These are phyloP conservation scores for Porphyrellus cyaneotinctus DNA, from an alignment of 768 basidiomycete species.

Conservation along the genomic window DNA sequence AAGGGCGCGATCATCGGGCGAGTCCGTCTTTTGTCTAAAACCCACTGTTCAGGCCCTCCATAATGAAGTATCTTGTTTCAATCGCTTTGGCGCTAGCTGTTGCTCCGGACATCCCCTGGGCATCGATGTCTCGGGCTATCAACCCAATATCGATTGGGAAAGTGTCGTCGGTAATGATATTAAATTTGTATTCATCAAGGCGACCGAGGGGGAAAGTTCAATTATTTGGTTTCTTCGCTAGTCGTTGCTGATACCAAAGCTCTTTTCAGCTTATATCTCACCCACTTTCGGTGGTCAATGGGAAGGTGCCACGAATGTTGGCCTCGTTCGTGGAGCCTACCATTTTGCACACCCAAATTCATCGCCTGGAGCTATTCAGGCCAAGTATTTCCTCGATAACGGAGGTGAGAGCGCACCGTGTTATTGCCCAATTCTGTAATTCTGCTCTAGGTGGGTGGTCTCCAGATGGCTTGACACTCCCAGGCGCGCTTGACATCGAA, in stretches of 20 bases:
- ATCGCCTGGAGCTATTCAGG: slow-evolving; percentile 9
- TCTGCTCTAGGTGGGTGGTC: background rate
- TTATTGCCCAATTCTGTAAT: background rate
- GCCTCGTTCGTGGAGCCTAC: slow-evolving; percentile 59
- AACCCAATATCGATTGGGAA: slow-evolving; percentile 48
- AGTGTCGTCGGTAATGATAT: slow-evolving; percentile 49
- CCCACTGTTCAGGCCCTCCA: background rate
- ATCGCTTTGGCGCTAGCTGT: slow-evolving; percentile 14
- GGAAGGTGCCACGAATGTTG: slow-evolving; percentile 49
- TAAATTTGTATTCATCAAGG: slow-evolving; percentile 60
- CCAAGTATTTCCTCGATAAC: background rate
- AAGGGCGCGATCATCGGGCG: slow-evolving; percentile 3
- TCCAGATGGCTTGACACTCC: background rate
- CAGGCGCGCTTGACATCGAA: slow-evolving; percentile 50
- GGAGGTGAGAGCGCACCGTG: background rate
- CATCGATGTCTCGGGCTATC: slow-evolving; percentile 53
- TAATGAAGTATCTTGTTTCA: slow-evolving; percentile 21
- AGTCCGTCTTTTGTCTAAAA: too few relatives aligned
- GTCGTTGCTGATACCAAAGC: background rate
- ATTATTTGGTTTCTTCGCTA: slow-evolving; percentile 26
- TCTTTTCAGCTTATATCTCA: slow-evolving; percentile 17
- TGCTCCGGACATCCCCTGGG: slow-evolving; percentile 40
- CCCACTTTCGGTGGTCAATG: slow-evolving; percentile 43
- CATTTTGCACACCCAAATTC: slow-evolving; percentile 56
- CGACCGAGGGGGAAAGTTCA: slow-evolving; percentile 56